Percentiles rank a stretch among this genome's conserved stretches.
These are phyloP conservation scores for Amanita brunnescens DNA, from an alignment of 768 basidiomycete genomes.

Conservation along the genomic window DNA sequence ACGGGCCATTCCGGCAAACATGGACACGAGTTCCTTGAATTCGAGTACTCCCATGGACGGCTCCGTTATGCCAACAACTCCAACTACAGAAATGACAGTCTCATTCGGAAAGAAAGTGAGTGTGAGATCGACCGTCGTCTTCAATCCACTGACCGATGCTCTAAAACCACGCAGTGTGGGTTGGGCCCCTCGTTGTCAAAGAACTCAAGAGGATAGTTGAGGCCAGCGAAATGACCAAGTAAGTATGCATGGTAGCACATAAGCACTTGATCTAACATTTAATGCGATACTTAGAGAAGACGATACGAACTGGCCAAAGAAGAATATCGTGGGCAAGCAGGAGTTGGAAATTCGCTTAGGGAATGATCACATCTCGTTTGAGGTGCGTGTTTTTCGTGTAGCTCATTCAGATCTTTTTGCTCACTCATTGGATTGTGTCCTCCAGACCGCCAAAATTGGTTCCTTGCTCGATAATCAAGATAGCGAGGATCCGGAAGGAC, in stretches of 20 bases:
- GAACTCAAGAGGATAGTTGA: slow-evolving; percentile 94
- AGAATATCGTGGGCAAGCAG: slow-evolving; percentile 97
- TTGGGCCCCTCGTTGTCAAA: slow-evolving; percentile 85
- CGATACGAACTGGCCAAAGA: slow-evolving; percentile 97
- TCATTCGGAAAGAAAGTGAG: slow-evolving; percentile 98
- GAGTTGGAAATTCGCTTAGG: slow-evolving; percentile 93
- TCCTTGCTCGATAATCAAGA: slow-evolving; percentile 95
- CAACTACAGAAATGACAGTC: slow-evolving; percentile 94
- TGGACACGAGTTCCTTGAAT: slow-evolving; percentile 96
- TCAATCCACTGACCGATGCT: no score
- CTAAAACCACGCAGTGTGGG: slow-evolving; percentile 69
- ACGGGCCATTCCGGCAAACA: slow-evolving; percentile 99
- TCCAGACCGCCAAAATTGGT: slow-evolving; percentile 95
- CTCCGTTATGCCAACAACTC: slow-evolving; percentile 99
- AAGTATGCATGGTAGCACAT: slow-evolving; percentile 14
- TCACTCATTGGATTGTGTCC: background rate
- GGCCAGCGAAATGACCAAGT: slow-evolving; percentile 93
- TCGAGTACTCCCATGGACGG: slow-evolving; percentile 95
- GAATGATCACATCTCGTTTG: slow-evolving; percentile 94
- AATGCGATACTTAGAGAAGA: slow-evolving; percentile 76
- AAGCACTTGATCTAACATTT: no score
- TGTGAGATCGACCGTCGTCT: slow-evolving; percentile 12
- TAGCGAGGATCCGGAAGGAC: slow-evolving; percentile 93
- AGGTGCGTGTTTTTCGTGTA: slow-evolving; percentile 54
- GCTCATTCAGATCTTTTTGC: background rate